Conservation (phyloP, 1,284 basidiomycete species). For the Phellinidium pouzarii region DNA sequence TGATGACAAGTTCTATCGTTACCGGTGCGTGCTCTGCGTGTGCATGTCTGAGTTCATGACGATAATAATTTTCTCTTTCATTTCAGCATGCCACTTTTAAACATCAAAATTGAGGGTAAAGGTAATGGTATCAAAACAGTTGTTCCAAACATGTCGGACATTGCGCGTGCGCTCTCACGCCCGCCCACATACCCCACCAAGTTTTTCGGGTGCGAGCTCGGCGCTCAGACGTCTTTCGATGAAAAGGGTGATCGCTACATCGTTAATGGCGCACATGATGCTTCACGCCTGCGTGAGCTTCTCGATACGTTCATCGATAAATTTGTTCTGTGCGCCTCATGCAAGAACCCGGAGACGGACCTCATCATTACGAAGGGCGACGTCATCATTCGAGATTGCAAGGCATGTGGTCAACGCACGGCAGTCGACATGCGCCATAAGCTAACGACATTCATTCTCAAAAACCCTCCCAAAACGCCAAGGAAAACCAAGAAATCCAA, state of each 20-base stretch:
- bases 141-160: slow-evolving; percentile 97
- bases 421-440: slow-evolving; percentile 97
- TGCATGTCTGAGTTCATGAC: slow-evolving; percentile 18
- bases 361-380: slow-evolving; percentile 87
- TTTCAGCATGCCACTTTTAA: slow-evolving; percentile 85
- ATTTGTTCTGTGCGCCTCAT: slow-evolving; percentile 94
- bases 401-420: slow-evolving; percentile 93
- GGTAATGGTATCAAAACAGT: slow-evolving; percentile 99
- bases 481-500: slow-evolving; percentile 75
- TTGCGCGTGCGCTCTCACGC: slow-evolving; percentile 91
- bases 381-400: slow-evolving; percentile 93
- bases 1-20: slow-evolving; percentile 89
- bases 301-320: slow-evolving; percentile 97
- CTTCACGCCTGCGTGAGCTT: slow-evolving; percentile 88
- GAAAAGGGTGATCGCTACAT: slow-evolving; percentile 98
- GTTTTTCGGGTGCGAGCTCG: slow-evolving; percentile 98
- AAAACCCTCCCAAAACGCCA: slow-evolving; percentile 89
- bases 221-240: slow-evolving; percentile 94
- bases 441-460: slow-evolving; percentile 93
- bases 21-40: slow-evolving; percentile 47
- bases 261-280: slow-evolving; percentile 96
- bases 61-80: slow-evolving; percentile 4
- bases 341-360: slow-evolving; percentile 99
- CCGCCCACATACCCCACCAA: slow-evolving; percentile 97
- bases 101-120: slow-evolving; percentile 97